Percentiles rank a stretch among this genome's conserved stretches.
These are phyloP conservation scores for Actinomortierella ambigua DNA, from an alignment of 371 early-diverging fungal species.

Conservation along the genomic window DNA sequence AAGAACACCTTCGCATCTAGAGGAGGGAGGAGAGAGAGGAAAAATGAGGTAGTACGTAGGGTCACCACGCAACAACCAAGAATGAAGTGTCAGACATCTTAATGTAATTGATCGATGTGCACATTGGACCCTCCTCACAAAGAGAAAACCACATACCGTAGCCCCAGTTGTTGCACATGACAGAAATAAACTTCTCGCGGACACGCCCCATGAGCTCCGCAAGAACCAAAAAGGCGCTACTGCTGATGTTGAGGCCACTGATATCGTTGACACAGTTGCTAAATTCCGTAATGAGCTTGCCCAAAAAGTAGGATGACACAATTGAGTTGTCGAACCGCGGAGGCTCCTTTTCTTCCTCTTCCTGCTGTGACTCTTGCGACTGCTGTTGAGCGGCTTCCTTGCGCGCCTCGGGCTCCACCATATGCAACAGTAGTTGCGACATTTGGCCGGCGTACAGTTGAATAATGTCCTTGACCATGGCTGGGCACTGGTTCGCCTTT, in stretches of 20 bases:
- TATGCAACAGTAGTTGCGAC: constrained; percentile 58
- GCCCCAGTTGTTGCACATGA: constrained; percentile 61
- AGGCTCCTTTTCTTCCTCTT: constrained; percentile 28
- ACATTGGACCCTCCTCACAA: too few relatives aligned
- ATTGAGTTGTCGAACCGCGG: constrained; percentile 60
- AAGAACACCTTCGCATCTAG: constrained; percentile 81
- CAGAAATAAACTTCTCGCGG: constrained; percentile 61
- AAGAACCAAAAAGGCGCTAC: constrained; percentile 60
- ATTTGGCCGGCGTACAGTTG: constrained; percentile 65
- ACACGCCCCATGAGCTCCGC: constrained; percentile 57
- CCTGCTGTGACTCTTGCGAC: constrained; percentile 38
- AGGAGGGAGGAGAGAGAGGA: constrained; percentile 28
- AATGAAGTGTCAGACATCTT: too few relatives aligned
- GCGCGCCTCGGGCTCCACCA: constrained; percentile 14
- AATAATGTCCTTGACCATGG: constrained; percentile 78
- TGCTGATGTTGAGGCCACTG: constrained; percentile 57
- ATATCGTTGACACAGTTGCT: constrained; percentile 66
- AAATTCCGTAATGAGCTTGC: constrained; percentile 56
- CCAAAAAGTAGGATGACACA: constrained; percentile 61
- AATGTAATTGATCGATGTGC: too few relatives aligned
- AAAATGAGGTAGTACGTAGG: too few relatives aligned
- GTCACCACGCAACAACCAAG: too few relatives aligned
- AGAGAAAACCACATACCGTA: constrained; percentile 45
- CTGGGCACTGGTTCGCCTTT: constrained; percentile 77
- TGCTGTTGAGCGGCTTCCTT: constrained; percentile 5